Base-by-base conservation (phyloP, 257 asterid species). In the Fraxinus anomala region DNA sequence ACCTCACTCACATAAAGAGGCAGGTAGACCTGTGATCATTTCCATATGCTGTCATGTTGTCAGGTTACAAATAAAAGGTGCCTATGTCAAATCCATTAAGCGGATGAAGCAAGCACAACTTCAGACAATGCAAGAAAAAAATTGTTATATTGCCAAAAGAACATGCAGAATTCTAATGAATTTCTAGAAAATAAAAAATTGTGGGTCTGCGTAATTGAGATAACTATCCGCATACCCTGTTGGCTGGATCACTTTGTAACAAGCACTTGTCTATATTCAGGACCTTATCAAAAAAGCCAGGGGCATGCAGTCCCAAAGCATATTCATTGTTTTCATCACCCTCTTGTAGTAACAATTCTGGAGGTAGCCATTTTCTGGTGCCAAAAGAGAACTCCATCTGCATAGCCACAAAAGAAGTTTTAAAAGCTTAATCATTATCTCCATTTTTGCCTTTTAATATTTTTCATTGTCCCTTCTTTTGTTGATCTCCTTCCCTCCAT, bases 321-420 rank as follows among this genome's bases (percentile, higher is more conserved):
- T 82, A 85, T 82, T 47, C 79, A 56, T 82, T 59, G 67, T 82
- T 85, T 74, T 82, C 92, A 73, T 86, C 83, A 75, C 39, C 12
- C 72, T 88, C 91, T 77, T 84, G 91, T 63, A 84, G 85, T 63
- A 92, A 80, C 67, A 82, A 75, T 73, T 95, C 97, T 34, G 75
- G 85, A 65, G 98, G 97, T 71, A 95, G 87, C 99, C 99, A 95
- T 73, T 85, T 88, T 83, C 84, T 91, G 84, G 89, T 80, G 71
- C 99, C 97, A 77, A 91, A 95, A 36, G 99, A 95, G 86, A 95
- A 93, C 78, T 95, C 99, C 99, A 95, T 95, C 99, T 92, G 83
- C 86, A 83, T 75, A 69, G 78, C 36, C 79, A 81, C 17, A 71
- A 16, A 74, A 33, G 80, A 14, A n/a, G 24, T 17, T 49, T 13